These are phyloP conservation scores for Cryptococcus amylolentus DNA, from an alignment of 1,284 basidiomycete species.

Conservation along the genomic window DNA sequence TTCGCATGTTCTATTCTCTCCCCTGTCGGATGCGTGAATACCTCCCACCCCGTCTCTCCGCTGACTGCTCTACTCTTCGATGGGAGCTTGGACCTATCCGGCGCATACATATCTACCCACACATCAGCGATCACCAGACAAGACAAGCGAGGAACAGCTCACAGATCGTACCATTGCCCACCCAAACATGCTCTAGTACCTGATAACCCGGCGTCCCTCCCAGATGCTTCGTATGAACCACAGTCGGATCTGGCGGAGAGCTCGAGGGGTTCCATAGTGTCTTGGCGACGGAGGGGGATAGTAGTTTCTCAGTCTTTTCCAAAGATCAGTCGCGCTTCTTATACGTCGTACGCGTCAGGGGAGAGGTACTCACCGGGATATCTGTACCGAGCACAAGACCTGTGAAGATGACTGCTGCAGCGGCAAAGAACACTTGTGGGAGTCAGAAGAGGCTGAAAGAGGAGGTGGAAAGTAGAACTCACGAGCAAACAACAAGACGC, in stretches of 20 bases:
- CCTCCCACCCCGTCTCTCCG: slow-evolving; percentile 10
- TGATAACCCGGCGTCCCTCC: slow-evolving; percentile 26
- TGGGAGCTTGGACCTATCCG: slow-evolving; percentile 6
- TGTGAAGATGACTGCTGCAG: not conserved
- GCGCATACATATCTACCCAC: slow-evolving; percentile 8
- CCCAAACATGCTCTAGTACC: slow-evolving; percentile 22
- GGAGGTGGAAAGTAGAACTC: not conserved
- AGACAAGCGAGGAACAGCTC: not conserved
- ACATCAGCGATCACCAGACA: not conserved
- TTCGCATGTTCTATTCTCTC: slow-evolving; percentile 1
- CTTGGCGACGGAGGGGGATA: not conserved
- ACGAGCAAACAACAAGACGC: not conserved
- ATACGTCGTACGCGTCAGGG: not conserved
- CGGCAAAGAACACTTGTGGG: not conserved
- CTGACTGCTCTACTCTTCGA: slow-evolving; percentile 14
- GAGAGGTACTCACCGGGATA: no score
- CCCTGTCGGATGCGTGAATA: slow-evolving; percentile 5
- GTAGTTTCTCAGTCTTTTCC: not conserved
- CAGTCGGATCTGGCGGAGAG: slow-evolving; percentile 6
- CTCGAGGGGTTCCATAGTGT: not conserved
- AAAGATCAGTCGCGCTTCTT: not conserved
- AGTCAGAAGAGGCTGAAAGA: not conserved
- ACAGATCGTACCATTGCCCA: slow-evolving; percentile 18
- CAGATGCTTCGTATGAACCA: slow-evolving; percentile 9
- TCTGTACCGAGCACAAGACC: not conserved